Evolutionary conservation across 2,329 filamentous ascomycete species (phyloP).

Genomic region (Penicillium sp.): DNA sequence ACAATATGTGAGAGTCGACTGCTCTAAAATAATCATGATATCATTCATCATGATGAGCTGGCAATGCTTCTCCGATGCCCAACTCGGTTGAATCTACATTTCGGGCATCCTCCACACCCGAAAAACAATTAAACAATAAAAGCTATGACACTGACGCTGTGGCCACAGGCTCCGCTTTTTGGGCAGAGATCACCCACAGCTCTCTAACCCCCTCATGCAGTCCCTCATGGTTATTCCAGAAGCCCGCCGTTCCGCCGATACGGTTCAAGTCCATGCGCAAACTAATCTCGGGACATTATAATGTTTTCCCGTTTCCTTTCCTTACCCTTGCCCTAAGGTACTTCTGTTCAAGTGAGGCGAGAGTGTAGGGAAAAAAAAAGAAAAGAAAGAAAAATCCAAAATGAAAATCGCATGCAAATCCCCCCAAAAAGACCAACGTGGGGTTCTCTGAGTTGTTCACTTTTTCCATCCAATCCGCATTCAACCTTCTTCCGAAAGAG

Average conservation of each 20-base stretch:
- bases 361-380: neutral
- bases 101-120: conserved; percentile 3
- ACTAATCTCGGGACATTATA: conserved; percentile 7
- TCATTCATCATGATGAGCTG: conserved; percentile 10
- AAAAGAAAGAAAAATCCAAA: neutral
- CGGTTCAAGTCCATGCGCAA: conserved; percentile 16
- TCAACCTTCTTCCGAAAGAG: conserved; percentile 14
- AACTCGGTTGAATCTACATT: conserved; percentile 3
- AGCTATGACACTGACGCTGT: conserved; percentile 7
- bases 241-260: conserved; percentile 18
- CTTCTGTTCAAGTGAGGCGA: conserved; percentile 2
- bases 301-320: conserved; percentile 7
- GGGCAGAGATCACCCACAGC: conserved; percentile 22
- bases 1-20: neutral
- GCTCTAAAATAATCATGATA: conserved; percentile 2
- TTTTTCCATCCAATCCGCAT: conserved; percentile 20
- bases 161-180: conserved; percentile 17
- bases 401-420: conserved; percentile 1
- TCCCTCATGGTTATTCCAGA: conserved; percentile 23
- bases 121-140: conserved; percentile 1
- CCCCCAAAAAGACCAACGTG: conserved; percentile 14
- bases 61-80: conserved; percentile 14
- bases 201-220: conserved; percentile 17
- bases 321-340: conserved; percentile 3
- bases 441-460: conserved; percentile 32